Conservation (phyloP, 768 basidiomycete genomes). For the Lactarius vividus region DNA sequence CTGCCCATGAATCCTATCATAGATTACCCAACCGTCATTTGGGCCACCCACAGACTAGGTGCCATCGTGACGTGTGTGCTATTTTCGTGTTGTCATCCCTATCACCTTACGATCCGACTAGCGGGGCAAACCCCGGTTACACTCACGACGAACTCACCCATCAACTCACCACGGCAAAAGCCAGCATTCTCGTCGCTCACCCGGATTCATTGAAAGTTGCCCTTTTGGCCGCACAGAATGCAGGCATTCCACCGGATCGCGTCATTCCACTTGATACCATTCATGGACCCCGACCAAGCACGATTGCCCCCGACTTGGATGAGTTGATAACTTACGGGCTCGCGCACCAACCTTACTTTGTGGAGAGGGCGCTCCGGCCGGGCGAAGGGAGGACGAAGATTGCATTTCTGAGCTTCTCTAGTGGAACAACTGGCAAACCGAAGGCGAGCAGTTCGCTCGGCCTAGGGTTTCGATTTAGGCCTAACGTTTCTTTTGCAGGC, state of each 20-base stretch:
- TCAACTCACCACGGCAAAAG: slow-evolving; percentile 41
- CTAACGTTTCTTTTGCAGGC: slow-evolving; percentile 41
- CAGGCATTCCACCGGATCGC: slow-evolving; percentile 34
- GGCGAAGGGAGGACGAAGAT: slow-evolving; percentile 62
- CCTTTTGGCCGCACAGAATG: slow-evolving; percentile 33
- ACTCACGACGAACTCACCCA: slow-evolving; percentile 55
- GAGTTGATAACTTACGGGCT: slow-evolving; percentile 47
- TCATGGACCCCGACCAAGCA: background rate
- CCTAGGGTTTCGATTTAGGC: slow-evolving; percentile 38
- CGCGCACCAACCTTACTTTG: slow-evolving; percentile 39
- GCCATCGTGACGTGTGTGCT: slow-evolving; percentile 30
- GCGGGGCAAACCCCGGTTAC: slow-evolving; percentile 62
- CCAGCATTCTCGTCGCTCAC: slow-evolving; percentile 34
- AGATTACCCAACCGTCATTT: slow-evolving; percentile 26
- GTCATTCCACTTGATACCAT: slow-evolving; percentile 32
- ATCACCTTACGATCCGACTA: slow-evolving; percentile 29
- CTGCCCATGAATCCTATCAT: background rate
- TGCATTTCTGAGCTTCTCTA: slow-evolving; percentile 71
- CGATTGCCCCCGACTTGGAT: slow-evolving; percentile 38
- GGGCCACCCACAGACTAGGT: slow-evolving; percentile 32
- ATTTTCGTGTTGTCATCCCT: background rate
- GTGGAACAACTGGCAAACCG: slow-evolving; percentile 66
- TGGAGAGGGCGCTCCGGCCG: slow-evolving; percentile 44
- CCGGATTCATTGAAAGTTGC: slow-evolving; percentile 33
- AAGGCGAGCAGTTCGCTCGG: slow-evolving; percentile 28